Base-by-base conservation (phyloP, 768 basidiomycete genomes). In the Dictyophora rubrovolvata region DNA sequence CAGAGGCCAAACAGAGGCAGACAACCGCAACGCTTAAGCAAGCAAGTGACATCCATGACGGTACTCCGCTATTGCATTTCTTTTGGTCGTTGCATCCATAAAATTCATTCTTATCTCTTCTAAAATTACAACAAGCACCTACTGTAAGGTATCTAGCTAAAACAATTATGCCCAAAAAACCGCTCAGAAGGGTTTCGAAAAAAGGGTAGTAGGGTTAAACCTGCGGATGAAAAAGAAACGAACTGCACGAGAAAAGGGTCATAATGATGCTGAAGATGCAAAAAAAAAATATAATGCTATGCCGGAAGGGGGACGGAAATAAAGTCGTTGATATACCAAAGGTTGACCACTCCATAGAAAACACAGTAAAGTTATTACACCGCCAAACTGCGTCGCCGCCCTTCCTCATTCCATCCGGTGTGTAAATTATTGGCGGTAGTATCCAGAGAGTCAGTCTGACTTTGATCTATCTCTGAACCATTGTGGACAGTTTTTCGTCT, bases 391-490 rank as follows among this genome's bases (percentile, higher is more conserved):
- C 42, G 42, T n/a, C 42, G 42, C n/a, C 42, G 42, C 2, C 42
- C 10, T 4, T 42, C 42, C 42, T 28, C 28, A 12, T 42, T 42
- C 28, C 28, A 28, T 7, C 28, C 28, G 28, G 4, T 28, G 28
- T 28, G 28, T 28, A 28, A 28, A 28, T 28, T 28, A 28, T 28
- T 28, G 28, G 28, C 28, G 28, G 28, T 28, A 28, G 28, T 28
- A 28, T 28, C 28, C 28, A 28, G 7, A 28, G 28, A 28, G 28
- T 28, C 28, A 3, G 28, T 28, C n/a, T 42, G 67, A 65, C 33
- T 74, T 74, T n/a, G 73, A 60, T 0, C 76, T 74, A 0, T 73
- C 71, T 74, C 74, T 17, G 72, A 68, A 12, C 70, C 64, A 35
- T 78, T 75, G 34, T 70, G 71, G 56, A 74, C 69, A 35, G 73